These are phyloP conservation scores for Daedaleopsis nitida DNA, from an alignment of 768 basidiomycete genomes.

Conservation along the genomic window DNA sequence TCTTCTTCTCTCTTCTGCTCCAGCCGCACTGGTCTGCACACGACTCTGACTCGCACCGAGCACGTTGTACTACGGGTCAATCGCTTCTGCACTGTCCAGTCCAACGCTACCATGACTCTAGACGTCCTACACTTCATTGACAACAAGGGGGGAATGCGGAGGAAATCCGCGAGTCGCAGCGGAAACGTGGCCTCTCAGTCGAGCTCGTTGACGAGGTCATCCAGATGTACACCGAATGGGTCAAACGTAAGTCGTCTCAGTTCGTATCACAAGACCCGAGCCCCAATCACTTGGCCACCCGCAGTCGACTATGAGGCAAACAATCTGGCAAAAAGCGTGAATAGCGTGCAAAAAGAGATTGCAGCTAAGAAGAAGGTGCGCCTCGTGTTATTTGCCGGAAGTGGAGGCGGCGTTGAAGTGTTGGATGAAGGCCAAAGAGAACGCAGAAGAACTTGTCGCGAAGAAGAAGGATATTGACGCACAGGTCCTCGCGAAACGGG, in stretches of 20 bases:
- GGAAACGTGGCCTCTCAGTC: conserved; percentile 84
- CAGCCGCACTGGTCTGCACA: background rate
- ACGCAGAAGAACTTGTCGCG: conserved; percentile 84
- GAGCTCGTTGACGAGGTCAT: conserved; percentile 95
- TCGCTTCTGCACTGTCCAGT: background rate
- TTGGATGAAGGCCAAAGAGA: conserved; percentile 75
- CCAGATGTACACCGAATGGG: conserved; percentile 90
- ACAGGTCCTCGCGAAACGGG: conserved; percentile 73
- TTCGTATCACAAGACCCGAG: background rate
- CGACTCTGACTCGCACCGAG: background rate
- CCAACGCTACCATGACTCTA: conserved; percentile 62
- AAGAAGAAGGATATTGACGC: conserved; percentile 86
- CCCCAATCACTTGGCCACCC: background rate
- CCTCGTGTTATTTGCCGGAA: background rate
- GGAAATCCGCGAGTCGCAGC: conserved; percentile 88
- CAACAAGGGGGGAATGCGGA: conserved; percentile 92
- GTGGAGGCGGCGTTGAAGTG: background rate
- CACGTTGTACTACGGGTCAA: background rate
- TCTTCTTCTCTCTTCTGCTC: background rate
- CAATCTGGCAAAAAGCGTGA: conserved; percentile 76
- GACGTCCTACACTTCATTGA: conserved; percentile 82
- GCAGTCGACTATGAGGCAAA: conserved; percentile 91
- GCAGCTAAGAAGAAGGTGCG: conserved; percentile 87
- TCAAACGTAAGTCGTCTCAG: conserved; percentile 61
- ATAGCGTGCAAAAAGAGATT: conserved; percentile 93